Evolutionary conservation across 495 filamentous ascomycete genomes (phyloP), one percentile per base, ranked within the genome.

Genomic region (Aspergillus mulundensis): DNA sequence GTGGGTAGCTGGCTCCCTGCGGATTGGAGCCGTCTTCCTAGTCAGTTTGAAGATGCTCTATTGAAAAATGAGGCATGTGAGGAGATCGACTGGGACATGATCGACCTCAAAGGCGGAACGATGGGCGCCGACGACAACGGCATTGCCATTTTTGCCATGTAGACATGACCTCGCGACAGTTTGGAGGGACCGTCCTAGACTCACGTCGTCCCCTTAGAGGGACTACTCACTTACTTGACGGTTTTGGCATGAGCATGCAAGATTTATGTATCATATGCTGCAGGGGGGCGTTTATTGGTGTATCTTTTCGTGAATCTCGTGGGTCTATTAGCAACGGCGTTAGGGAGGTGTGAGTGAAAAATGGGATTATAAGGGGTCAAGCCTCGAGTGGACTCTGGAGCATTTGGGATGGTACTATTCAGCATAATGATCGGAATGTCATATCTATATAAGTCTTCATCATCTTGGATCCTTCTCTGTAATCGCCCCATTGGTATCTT

Each of bases 321-420:
- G 63, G 63, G 57, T 66, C 44, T 58, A 54, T 70, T 58, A 71
- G 69, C 66, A 65, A 65, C 56, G 69, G 69, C 71, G 71, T 74
- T 72, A 50, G 58, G 64, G 61, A 56, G 50, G 55, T 65, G 56
- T 50, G 46, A 50, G 48, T 28, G 63, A 66, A 63, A 59, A 65
- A 52, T 58, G 61, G 58, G 47, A 50, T 56, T 43, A 30, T 18
- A 21, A 39, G 30, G 41, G 30, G 15, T 32, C 43, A 28, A 49
- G 46, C 10, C 28, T 36, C 25, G 46, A 49, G 14, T 12, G 10
- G 12, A 44, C n/a, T n/a, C n/a, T n/a, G 43, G 43, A 28, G 20
- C 43, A 46, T 30, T 21, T 30, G 43, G 43, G 21, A n/a, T 25
- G 12, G 21, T 23, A 25, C 7, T 25, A 28, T 21, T n/a, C 43